Evolutionary conservation across 257 asterid genomes (phyloP), one percentile per base, ranked within the genome.

Genomic region (Solanum neorickii): DNA sequence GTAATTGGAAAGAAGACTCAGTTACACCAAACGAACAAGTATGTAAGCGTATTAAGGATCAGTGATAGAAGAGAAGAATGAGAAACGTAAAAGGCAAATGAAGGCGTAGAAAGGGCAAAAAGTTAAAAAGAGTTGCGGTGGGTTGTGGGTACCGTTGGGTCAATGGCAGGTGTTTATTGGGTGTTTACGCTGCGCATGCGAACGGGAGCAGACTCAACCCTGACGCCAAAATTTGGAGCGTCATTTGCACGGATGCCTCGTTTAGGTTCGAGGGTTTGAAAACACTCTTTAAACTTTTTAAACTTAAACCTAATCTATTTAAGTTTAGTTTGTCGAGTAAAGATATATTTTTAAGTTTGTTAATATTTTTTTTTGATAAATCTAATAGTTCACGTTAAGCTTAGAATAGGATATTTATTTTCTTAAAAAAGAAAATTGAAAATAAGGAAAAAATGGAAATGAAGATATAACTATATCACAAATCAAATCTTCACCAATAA

Each of bases 381-480:
- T 37, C 0, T 37, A 37, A 56, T 7, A 8, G 8, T 56, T 56
- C 1, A 56, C 2, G 10, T 56, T 11, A 56, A 20, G 0, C 3
- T 20, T 56, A 56, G 25, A 5, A 0, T 18, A 56, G n/a, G 0
- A 0, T 56, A 0, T 56, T 56, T 9, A 20, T 20, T 56, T 7
- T 56, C 25, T 20, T 56, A 7, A 18, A 56, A 7, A 56, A 7
- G 25, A 20, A 56, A 56, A 56, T 3, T 56, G 12, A 20, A 56
- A 56, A 56, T 20, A 20, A 56, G 65, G 0, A 18, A 56, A 56
- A 56, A 20, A 56, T 20, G 2, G 1, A 56, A 56, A 56, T 56
- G 2, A 7, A 20, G 25, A 7, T 25, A 56, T 11, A 56, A 20
- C 20, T 20, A 56, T 56, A 56, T 56, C 25, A 0, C 12, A 56